Conservation (phyloP, 208 protist species). For the Novymonas esmeraldas region DNA sequence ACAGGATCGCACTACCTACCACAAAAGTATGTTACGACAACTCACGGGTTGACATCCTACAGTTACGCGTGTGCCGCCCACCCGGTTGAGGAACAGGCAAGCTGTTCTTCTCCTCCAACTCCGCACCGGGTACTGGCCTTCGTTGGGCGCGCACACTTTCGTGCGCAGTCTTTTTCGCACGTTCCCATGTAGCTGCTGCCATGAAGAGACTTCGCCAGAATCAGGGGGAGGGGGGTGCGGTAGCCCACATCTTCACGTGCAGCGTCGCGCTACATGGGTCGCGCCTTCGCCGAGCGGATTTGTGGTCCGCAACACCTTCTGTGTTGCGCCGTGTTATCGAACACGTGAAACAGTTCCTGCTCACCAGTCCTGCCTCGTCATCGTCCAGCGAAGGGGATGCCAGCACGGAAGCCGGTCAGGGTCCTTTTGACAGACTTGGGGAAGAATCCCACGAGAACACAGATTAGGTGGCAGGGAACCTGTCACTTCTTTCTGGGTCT, state of each 20-base stretch:
- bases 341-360: not conserved
- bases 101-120: slow-evolving; percentile 2
- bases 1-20: not conserved
- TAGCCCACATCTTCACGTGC: not conserved
- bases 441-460: not conserved
- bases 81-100: slow-evolving; percentile 4
- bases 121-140: not conserved
- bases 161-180: not conserved
- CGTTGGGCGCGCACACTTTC: slow-evolving; percentile 3
- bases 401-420: not conserved
- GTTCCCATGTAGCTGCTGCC: not conserved
- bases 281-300: not conserved
- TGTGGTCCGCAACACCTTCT: not conserved
- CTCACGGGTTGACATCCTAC: not conserved
- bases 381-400: not conserved
- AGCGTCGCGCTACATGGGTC: not conserved
- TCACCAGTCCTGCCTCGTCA: not conserved
- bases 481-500: not conserved
- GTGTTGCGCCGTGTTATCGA: not conserved
- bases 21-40: not conserved
- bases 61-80: slow-evolving; percentile 2
- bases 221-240: not conserved
- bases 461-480: not conserved
- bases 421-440: not conserved
- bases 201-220: slow-evolving; percentile 1